Evolutionary conservation across 176 grass and related monocot genomes (phyloP), one percentile per base, ranked within the genome.

Genomic region (Alopecurus myosuroides): DNA sequence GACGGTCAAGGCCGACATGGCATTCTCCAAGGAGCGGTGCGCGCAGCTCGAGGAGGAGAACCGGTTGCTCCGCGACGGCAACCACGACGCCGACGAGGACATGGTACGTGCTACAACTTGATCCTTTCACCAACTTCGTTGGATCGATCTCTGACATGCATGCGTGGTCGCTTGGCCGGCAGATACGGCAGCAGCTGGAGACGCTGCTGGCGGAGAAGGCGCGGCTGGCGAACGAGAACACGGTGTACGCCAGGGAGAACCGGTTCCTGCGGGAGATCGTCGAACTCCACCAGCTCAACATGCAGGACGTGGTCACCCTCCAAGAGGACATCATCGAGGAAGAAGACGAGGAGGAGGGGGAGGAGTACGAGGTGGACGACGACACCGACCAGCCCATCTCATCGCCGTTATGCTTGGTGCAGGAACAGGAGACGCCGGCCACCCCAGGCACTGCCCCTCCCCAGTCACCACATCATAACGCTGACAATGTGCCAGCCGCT

Each of bases 41-140:
- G 84, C 87, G 77, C 93, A 96, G 89, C 88, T 99, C 78, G 97
- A 96, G 92, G 93, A 95, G 73, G 93, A 98, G 61, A 94, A 92
- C 77, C 91, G 91, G 41, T 48, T 89, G 60, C 84, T 90, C 71
- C 85, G 91, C 22, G 89, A 89, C 81, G 83, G 88, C 51, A 85
- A 93, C 71, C 62, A 84, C 40, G 86, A 90, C 75, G 89, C 84
- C 77, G 93, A 98, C 80, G 93, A 98, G 74, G 96, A 98, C 88
- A 62, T 98, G 91, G 93, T 98, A 98, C n/a, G n/a, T 49, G 57
- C 17, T n/a, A n/a, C n/a, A n/a, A n/a, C n/a, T n/a, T n/a, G n/a
- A n/a, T n/a, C n/a, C n/a, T n/a, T n/a, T n/a, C n/a, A n/a, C n/a
- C n/a, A n/a, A n/a, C 50, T 52, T 52, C 22, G 50, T n/a, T 7